Evolutionary conservation across 2,329 filamentous ascomycete species (phyloP).

Genomic region (Fusarium sp.): DNA sequence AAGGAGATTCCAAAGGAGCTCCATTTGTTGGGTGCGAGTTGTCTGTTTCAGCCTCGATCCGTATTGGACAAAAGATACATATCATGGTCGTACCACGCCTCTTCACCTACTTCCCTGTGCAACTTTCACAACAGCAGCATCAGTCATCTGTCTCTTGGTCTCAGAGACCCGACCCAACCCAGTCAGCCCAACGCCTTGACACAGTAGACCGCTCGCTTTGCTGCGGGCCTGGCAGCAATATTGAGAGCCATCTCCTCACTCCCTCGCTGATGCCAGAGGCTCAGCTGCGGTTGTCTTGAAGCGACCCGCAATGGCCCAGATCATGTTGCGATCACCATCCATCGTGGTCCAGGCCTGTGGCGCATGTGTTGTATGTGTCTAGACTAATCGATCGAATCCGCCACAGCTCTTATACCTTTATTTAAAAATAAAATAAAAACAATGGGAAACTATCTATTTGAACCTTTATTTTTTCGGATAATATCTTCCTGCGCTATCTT

Average conservation of each 20-base stretch:
- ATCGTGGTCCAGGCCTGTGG: slow-evolving; percentile 32
- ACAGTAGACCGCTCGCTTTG: neutral
- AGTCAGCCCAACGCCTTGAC: neutral
- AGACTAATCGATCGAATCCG: slow-evolving; percentile 32
- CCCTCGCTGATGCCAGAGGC: neutral
- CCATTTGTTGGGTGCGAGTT: slow-evolving; percentile 1
- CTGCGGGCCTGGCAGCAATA: neutral
- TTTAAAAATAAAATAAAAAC: neutral
- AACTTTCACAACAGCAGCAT: neutral
- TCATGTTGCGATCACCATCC: neutral
- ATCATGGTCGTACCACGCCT: neutral
- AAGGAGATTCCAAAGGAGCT: neutral
- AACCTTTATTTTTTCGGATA: slow-evolving; percentile 14
- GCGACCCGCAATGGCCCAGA: slow-evolving; percentile 30
- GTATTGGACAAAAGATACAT: neutral
- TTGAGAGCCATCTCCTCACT: neutral
- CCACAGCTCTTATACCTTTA: neutral
- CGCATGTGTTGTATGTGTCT: slow-evolving; percentile 23
- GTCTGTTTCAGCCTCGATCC: slow-evolving; percentile 6
- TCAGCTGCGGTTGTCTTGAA: neutral
- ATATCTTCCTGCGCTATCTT: neutral
- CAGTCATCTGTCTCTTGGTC: neutral
- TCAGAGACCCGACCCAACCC: neutral
- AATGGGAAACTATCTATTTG: neutral
- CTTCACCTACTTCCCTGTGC: neutral